Conservation (phyloP, 768 basidiomycete genomes). For the Chalciporus chontae region DNA sequence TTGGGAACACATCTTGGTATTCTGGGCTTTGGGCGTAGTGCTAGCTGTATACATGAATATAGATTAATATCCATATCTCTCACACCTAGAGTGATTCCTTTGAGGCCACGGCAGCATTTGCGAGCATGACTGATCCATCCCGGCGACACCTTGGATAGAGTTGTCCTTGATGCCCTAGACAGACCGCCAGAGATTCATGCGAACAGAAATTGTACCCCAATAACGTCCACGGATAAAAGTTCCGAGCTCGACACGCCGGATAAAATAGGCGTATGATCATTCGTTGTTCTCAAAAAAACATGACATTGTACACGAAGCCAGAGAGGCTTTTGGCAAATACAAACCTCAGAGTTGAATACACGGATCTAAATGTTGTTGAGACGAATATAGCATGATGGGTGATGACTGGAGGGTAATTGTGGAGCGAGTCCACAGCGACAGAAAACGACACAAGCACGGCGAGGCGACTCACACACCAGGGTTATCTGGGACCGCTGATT, state of each 20-base stretch:
- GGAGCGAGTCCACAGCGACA: not conserved
- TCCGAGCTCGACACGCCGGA: no score
- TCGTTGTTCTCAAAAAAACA: not conserved
- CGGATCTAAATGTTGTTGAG: constrained; percentile 15
- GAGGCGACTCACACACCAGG: not conserved
- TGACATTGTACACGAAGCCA: not conserved
- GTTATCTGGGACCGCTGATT: not conserved
- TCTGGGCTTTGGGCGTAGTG: not conserved
- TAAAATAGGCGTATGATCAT: not conserved
- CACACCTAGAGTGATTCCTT: no score
- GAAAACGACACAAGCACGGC: not conserved
- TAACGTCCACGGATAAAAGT: no score
- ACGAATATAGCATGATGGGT: constrained; percentile 10
- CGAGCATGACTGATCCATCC: no score
- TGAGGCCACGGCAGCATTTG: no score
- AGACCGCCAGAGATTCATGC: not conserved
- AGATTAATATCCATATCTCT: not conserved
- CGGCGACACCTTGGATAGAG: no score
- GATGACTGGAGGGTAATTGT: constrained; percentile 8
- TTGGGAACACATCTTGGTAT: not conserved
- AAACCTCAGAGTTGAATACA: constrained; percentile 14
- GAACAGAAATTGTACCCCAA: no score
- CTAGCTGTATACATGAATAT: constrained; percentile 2
- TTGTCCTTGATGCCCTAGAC: not conserved
- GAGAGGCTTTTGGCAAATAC: constrained; percentile 2